Percentiles rank a stretch among this genome's conserved stretches.
Evolutionary conservation across 73 alveolate species (phyloP).

Genomic region (Paramecium caudatum): DNA sequence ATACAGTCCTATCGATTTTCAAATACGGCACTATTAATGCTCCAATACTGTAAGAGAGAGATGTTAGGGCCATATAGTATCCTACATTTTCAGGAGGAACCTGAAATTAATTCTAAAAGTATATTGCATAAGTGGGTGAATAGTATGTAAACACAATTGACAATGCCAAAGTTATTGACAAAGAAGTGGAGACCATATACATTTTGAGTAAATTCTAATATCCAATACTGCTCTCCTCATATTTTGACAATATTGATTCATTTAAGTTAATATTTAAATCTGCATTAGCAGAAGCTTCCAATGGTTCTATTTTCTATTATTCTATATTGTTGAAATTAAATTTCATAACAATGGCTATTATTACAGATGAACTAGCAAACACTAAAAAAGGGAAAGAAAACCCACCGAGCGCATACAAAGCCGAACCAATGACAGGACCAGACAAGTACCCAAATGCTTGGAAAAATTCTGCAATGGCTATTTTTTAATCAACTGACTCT

Average conservation of each 20-base stretch:
- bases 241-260: background rate
- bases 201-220: background rate
- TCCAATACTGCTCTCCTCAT: background rate
- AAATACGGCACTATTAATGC: background rate
- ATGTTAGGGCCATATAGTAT: slow-evolving; percentile 15
- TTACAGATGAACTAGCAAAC: background rate
- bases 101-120: background rate
- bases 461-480: slow-evolving; percentile 53
- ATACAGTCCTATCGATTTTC: background rate
- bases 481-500: slow-evolving; percentile 31
- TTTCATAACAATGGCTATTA: slow-evolving; percentile 27
- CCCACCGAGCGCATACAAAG: slow-evolving; percentile 33
- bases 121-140: background rate
- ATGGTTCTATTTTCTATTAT: background rate
- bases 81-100: slow-evolving; percentile 43
- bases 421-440: slow-evolving; percentile 51
- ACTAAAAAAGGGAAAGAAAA: slow-evolving; percentile 29
- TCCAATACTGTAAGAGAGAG: slow-evolving; percentile 7
- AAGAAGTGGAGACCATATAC: background rate
- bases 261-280: background rate
- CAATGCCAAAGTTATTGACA: background rate
- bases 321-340: background rate
- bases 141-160: slow-evolving; percentile 14
- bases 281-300: background rate
- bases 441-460: slow-evolving; percentile 1